phyloP scores from a whole-genome alignment of 2,329 filamentous ascomycete genomes.

The Colletotrichum truncatum region DNA sequence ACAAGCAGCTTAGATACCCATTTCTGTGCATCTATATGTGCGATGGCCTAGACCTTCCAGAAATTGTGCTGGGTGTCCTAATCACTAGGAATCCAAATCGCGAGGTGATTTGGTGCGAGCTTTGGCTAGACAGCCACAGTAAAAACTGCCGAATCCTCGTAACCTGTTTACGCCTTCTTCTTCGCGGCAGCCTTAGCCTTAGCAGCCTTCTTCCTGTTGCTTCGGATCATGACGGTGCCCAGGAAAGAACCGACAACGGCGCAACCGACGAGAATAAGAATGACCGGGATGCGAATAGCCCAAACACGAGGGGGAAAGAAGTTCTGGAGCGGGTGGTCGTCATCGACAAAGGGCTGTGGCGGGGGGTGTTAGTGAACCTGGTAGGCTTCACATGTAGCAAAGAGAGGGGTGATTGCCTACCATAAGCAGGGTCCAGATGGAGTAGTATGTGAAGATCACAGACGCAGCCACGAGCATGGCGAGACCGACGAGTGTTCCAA shows the following conservation, averaged over 20 bases:
- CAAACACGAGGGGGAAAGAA: constrained; percentile 97
- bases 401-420: constrained; percentile 58
- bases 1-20: constrained; percentile 28
- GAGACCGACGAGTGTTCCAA: constrained; percentile 83
- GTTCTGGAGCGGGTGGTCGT: constrained; percentile 90
- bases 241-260: constrained; percentile 97
- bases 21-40: not conserved
- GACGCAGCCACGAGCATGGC: constrained; percentile 74
- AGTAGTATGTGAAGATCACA: constrained; percentile 84
- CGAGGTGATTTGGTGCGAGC: not conserved
- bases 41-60: not conserved
- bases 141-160: not conserved
- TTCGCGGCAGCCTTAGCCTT: constrained; percentile 86
- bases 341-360: constrained; percentile 91
- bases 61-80: not conserved
- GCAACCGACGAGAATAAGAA: constrained; percentile 89
- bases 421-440: constrained; percentile 97
- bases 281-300: constrained; percentile 98
- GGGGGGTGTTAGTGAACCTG: constrained; percentile 22
- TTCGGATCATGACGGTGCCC: constrained; percentile 97
- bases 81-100: not conserved
- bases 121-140: not conserved
- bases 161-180: constrained; percentile 79
- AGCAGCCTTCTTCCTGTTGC: constrained; percentile 96
- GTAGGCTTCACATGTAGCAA: not conserved